These are phyloP conservation scores for Pelargonium fulgidum DNA, from an alignment of 441 rosid genomes.

Conservation along the genomic window DNA sequence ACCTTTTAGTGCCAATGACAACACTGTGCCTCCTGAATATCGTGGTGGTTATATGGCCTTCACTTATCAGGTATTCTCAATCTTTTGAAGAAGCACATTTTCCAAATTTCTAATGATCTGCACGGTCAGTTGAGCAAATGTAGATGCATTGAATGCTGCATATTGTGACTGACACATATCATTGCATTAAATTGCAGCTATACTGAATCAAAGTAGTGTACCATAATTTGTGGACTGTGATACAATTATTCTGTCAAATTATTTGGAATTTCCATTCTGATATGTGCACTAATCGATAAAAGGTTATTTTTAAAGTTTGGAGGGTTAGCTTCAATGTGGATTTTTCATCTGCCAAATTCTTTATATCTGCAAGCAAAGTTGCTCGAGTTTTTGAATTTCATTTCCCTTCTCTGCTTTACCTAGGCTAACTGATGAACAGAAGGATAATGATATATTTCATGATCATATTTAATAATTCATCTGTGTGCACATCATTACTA, in stretches of 20 bases:
- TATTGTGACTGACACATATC: background rate
- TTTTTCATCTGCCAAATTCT: background rate
- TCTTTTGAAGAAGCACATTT: slow-evolving; percentile 12
- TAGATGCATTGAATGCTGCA: background rate
- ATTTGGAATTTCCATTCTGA: background rate
- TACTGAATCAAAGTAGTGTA: background rate
- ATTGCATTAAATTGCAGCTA: background rate
- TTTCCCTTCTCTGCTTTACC: background rate
- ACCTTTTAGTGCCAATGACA: slow-evolving; percentile 58
- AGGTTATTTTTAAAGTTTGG: background rate
- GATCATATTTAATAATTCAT: background rate
- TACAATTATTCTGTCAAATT: background rate
- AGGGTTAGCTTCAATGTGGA: background rate
- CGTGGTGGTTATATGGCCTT: slow-evolving; percentile 86
- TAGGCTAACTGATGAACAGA: background rate
- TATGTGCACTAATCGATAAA: background rate
- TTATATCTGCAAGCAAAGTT: background rate
- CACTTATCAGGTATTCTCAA: slow-evolving; percentile 55
- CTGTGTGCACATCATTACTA: slow-evolving; percentile 5
- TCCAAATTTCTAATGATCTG: background rate
- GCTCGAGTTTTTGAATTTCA: background rate
- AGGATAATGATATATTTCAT: background rate
- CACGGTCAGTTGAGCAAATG: background rate
- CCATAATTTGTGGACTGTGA: background rate
- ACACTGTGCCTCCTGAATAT: slow-evolving; percentile 49